Evolutionary conservation across 495 filamentous ascomycete species (phyloP).

Genomic region (Copromyces sp.): DNA sequence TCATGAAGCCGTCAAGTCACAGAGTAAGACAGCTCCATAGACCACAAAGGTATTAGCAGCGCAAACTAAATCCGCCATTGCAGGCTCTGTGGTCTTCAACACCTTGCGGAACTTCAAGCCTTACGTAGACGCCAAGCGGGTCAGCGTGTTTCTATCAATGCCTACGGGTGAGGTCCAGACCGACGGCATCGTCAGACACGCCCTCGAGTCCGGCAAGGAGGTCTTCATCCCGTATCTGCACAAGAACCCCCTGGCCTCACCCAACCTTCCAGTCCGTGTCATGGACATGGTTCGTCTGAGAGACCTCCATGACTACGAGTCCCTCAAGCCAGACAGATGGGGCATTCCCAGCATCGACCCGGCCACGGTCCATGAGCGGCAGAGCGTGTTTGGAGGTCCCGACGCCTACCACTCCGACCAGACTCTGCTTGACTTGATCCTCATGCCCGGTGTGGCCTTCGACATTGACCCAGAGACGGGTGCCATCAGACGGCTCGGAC

Average conservation of each 20-base stretch:
- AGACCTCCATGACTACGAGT: slow-evolving; percentile 63
- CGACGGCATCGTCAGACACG: slow-evolving; percentile 66
- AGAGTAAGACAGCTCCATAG: slow-evolving; percentile 46
- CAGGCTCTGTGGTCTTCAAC: slow-evolving; percentile 50
- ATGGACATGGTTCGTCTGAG: slow-evolving; percentile 91
- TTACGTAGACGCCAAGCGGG: slow-evolving; percentile 58
- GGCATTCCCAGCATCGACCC: slow-evolving; percentile 74
- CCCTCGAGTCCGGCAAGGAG: slow-evolving; percentile 62
- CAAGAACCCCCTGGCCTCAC: slow-evolving; percentile 35
- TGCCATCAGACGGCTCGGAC: slow-evolving; percentile 64
- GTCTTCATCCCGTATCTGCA: slow-evolving; percentile 90
- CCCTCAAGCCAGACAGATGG: slow-evolving; percentile 70
- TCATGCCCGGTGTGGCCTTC: slow-evolving; percentile 93
- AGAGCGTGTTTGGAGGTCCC: slow-evolving; percentile 57
- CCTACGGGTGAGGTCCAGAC: slow-evolving; percentile 75
- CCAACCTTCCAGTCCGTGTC: slow-evolving; percentile 44
- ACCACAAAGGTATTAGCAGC: background rate
- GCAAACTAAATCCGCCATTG: slow-evolving; percentile 3
- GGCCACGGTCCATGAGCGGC: slow-evolving; percentile 49
- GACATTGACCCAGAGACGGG: slow-evolving; percentile 44
- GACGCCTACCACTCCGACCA: slow-evolving; percentile 37
- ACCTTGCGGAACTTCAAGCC: slow-evolving; percentile 42
- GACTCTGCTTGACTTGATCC: slow-evolving; percentile 60
- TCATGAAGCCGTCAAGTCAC: slow-evolving; percentile 44
- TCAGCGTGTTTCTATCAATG: slow-evolving; percentile 92